Evolutionary conservation across 805 yeast species (phyloP), one percentile per base, ranked within the genome.

Genomic region (Zygoascus bituminiphila): DNA sequence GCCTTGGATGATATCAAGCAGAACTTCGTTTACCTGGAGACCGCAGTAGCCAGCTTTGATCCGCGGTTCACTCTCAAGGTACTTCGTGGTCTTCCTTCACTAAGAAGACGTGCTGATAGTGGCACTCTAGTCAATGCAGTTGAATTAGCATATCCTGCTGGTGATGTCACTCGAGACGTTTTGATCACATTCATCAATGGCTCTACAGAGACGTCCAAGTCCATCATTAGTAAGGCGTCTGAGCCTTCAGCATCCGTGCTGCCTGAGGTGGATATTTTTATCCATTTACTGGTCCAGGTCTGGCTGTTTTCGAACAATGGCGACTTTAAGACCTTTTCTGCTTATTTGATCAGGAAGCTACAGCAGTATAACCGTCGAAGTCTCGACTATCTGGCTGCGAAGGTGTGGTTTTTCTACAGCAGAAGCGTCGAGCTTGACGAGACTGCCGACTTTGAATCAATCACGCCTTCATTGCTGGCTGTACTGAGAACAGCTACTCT

Each of bases 391-490:
- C 75, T 93, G 50, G 80, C 80, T 54, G 93, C 98, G 14, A 91
- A 89, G 65, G 74, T 85, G 52, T 93, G 98, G 98, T 93, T 91
- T 64, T 91, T 88, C 69, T 75, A 85, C 57, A 75, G 82, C 41
- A 79, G 95, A 65, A 77, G 88, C 1, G 78, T 79, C 55, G 98
- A 91, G 69, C 68, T 82, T 48, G 47, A 56, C 12, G 61, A 58
- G 33, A 56, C 62, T 39, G 69, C 80, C 55, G 69, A 73, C 44
- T 25, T 41, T 21, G 44, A 23, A 25, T 41, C 44, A 17, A 70
- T 86, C 46, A 78, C 95, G 63, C 76, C 87, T 5, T 79, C 75
- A 37, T 73, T 91, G 63, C 77, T 88, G 64, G 68, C 74, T 20
- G 87, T 84, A 9, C 73, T 93, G 59, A 81, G 96, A 68, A 83